A percentile compares a stretch with the other conserved stretches of the same genome.
These are phyloP conservation scores for Cryptococcus deneoformans DNA, from an alignment of 1,284 basidiomycete genomes.

Conservation along the genomic window DNA sequence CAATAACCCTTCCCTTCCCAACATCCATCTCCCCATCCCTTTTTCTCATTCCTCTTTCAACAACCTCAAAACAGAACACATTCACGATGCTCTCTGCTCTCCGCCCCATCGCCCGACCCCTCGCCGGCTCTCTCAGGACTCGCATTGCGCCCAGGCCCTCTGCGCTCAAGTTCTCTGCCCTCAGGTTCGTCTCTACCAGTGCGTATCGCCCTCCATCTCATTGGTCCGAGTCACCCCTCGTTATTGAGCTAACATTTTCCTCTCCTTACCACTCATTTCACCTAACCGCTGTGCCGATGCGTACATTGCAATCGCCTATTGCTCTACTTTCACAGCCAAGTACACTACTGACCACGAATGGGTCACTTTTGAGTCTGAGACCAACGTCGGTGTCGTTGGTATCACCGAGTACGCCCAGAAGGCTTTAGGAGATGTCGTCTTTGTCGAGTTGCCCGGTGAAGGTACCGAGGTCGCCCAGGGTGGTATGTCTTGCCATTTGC, in stretches of 20 bases:
- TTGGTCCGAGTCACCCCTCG: background rate
- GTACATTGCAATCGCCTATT: background rate
- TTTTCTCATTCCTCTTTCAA: background rate
- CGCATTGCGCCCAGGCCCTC: conserved; percentile 14
- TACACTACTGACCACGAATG: conserved; percentile 93
- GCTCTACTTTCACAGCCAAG: conserved; percentile 55
- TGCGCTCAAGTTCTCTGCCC: conserved; percentile 16
- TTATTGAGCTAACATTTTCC: background rate
- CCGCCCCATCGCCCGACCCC: conserved; percentile 18
- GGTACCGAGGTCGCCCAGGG: conserved; percentile 70
- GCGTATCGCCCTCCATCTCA: background rate
- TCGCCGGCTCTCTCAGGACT: conserved; percentile 13
- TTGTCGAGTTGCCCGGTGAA: conserved; percentile 82
- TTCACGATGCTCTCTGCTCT: conserved; percentile 20
- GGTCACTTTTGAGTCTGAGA: conserved; percentile 73
- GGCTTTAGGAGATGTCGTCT: conserved; percentile 94
- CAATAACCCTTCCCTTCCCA: too few relatives aligned
- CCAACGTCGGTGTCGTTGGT: conserved; percentile 75
- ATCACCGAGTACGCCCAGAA: conserved; percentile 95
- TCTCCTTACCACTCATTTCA: background rate
- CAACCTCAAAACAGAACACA: background rate
- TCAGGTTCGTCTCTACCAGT: conserved; percentile 29
- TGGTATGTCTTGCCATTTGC: conserved; percentile 56
- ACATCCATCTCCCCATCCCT: background rate
- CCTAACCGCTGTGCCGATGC: background rate